Evolutionary conservation across 768 basidiomycete genomes (phyloP), one percentile per base, ranked within the genome.

Genomic region (Termitomyces sp.): DNA sequence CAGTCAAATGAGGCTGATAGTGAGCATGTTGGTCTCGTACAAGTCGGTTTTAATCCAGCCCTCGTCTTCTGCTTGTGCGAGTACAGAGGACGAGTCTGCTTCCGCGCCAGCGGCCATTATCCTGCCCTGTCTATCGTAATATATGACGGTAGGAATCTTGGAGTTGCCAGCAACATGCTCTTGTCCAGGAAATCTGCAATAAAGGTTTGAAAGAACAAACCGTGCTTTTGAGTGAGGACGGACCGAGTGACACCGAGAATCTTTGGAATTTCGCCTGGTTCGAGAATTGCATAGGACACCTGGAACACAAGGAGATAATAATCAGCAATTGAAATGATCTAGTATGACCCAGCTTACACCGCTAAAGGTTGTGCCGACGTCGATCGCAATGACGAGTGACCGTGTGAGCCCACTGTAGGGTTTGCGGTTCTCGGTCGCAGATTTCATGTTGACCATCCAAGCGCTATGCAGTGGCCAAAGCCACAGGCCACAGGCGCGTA

Each of bases 101-200:
- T 91, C 90, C 58, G 90, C 89, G 9, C 90, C 88, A 5, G 87
- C 88, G 43, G 81, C 85, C 71, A 80, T 83, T 76, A 90, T 78
- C 59, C 69, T 75, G 6, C 89, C 89, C 46, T 76, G 67, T 61
- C 71, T 75, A 64, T 91, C 86, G 63, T 91, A 91, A 67, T 84
- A 91, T 70, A 92, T 80, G 26, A 87, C 69, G 24, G 89, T 84
- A 39, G 89, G 89, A 64, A 92, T 91, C 74, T 92, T 92, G 57
- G 87, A 85, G 68, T 90, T 92, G 39, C 89, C 89, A 14, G 86
- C 88, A 48, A 90, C 87, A 77, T 92, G 88, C 70, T 92, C 90
- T 71, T 91, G 90, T 18, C 89, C 90, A 9, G 89, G 89, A 57
- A 90, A 92, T 57, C 89, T 90, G 60, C 26, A 60, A 54, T 59